Conservation (phyloP, 139 green algal species). For the Closterium sp. region DNA sequence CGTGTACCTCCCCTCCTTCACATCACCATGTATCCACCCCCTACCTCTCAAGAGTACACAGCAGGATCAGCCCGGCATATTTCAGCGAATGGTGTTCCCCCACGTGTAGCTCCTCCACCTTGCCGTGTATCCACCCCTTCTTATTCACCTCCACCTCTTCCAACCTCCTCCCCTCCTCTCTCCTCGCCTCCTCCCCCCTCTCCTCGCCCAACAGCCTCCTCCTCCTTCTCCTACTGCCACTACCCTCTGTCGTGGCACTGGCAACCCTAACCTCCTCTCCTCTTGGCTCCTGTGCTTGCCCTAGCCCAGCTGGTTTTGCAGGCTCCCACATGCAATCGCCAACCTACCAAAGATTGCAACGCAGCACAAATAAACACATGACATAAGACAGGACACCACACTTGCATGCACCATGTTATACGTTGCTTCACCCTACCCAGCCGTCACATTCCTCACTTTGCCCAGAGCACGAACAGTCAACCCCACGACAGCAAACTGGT, state of each 20-base stretch:
- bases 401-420: too few relatives aligned
- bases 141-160: not conserved
- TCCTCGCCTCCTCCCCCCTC: not conserved
- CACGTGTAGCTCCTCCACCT: not conserved
- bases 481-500: too few relatives aligned
- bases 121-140: not conserved
- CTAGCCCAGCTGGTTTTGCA: not conserved
- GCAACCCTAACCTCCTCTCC: too few relatives aligned
- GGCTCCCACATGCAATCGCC: not conserved
- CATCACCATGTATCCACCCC: not conserved
- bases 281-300: not conserved
- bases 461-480: too few relatives aligned
- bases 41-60: too few relatives aligned
- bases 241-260: not conserved
- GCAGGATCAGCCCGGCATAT: too few relatives aligned
- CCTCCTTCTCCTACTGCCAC: not conserved
- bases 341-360: not conserved
- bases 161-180: not conserved
- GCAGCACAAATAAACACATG: not conserved
- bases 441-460: too few relatives aligned
- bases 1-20: not conserved
- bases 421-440: too few relatives aligned
- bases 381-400: not conserved
- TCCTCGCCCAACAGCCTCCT: not conserved
- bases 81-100: too few relatives aligned